phyloP scores from a whole-genome alignment of 2,329 filamentous ascomycete species.

The Pseudogymnoascus sp. region DNA sequence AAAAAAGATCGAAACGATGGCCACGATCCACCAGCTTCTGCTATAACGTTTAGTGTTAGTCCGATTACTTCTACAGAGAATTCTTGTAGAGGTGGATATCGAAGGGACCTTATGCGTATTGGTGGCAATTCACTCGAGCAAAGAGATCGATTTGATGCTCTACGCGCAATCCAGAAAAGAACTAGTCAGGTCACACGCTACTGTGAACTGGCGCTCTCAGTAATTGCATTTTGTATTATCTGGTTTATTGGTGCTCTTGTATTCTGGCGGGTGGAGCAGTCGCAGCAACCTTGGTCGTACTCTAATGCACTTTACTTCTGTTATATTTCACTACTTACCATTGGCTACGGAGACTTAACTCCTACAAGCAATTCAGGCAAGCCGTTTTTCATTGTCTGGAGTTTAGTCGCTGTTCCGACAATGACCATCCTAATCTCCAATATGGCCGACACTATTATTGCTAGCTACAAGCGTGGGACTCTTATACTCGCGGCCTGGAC shows the following conservation, averaged over 20 bases:
- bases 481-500: slow-evolving; percentile 57
- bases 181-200: slow-evolving; percentile 51
- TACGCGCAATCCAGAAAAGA: slow-evolving; percentile 56
- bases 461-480: slow-evolving; percentile 53
- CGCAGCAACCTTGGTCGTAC: slow-evolving; percentile 56
- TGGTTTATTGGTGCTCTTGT: slow-evolving; percentile 62
- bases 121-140: slow-evolving; percentile 43
- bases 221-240: slow-evolving; percentile 49
- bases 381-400: slow-evolving; percentile 92
- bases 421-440: slow-evolving; percentile 83
- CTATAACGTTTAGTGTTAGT: neutral
- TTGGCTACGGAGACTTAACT: slow-evolving; percentile 77
- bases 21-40: neutral
- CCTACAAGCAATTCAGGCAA: slow-evolving; percentile 72
- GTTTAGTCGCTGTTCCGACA: slow-evolving; percentile 73
- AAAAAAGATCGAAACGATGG: neutral
- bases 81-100: neutral
- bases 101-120: slow-evolving; percentile 21
- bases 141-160: slow-evolving; percentile 55
- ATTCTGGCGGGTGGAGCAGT: slow-evolving; percentile 60
- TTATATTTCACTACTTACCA: slow-evolving; percentile 75
- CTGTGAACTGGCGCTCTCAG: slow-evolving; percentile 47
- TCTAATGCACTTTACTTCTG: slow-evolving; percentile 80
- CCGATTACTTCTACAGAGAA: neutral
- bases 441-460: slow-evolving; percentile 75